Evolutionary conservation across 441 rosid species (phyloP), one percentile per base, ranked within the genome.

Genomic region (Caryocar brasiliense): DNA sequence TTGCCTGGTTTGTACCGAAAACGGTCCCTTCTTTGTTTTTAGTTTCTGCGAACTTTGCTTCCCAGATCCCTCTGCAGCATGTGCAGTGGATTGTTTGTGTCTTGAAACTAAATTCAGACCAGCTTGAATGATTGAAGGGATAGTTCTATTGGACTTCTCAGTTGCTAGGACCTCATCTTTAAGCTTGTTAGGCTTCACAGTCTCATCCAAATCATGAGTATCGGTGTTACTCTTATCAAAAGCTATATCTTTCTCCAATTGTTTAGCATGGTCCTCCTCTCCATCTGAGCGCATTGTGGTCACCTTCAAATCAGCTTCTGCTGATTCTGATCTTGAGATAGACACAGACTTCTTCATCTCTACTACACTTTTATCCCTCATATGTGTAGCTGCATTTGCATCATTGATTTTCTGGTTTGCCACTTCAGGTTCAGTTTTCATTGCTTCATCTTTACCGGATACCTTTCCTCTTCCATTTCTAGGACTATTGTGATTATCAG

Each of bases 191-290:
- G 35, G 41, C 18, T 44, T 34, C 36, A 7, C 40, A 37, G 47
- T 40, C 20, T 42, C 47, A 20, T 24, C 46, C 1, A 13, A 48
- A 3, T 58, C 29, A 36, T 50, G 51, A 23, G 17, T 33, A 47
- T 79, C 91, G 24, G 53, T 58, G 22, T 83, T 93, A 26, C 93
- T 83, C 5, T 85, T 79, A 17, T 73, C 42, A 39, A 81, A 64
- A 33, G 59, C 65, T 39, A 61, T 56, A 25, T 80, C 90, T 76
- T 80, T 71, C 21, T 84, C 94, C 68, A 77, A 49, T 33, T 73
- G 57, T 54, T 73, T 70, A 38, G 63, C 51, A 22, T 64, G 76
- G 37, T 77, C 72, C 44, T 64, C 77, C 43, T 58, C 58, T 5
- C 71, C 73, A 14, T 51, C 67, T 23, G 49, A 30, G 51, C 78